Evolutionary conservation across 2,329 filamentous ascomycete species (phyloP).

Genomic region (Colletotrichum brevisporum): DNA sequence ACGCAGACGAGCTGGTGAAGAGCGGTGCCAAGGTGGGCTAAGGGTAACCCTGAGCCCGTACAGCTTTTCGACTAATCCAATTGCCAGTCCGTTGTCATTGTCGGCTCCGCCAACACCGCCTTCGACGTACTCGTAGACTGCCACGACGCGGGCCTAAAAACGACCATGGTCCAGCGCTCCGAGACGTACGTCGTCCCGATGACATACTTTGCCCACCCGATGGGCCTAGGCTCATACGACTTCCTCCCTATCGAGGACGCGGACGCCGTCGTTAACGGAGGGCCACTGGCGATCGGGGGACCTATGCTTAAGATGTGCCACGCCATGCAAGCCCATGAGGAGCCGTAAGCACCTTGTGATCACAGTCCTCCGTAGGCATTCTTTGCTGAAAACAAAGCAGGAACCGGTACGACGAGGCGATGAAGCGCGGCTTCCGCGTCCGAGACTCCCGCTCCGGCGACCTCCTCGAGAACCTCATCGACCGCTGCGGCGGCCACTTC

Average conservation of each 20-base stretch:
- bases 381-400: no score
- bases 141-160: slow-evolving; percentile 46
- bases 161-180: slow-evolving; percentile 53
- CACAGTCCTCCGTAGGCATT: background rate
- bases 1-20: slow-evolving; percentile 40
- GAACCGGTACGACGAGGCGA: slow-evolving; percentile 25
- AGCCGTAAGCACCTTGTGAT: slow-evolving; percentile 31
- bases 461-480: slow-evolving; percentile 44
- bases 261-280: slow-evolving; percentile 42
- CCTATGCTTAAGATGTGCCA: slow-evolving; percentile 24
- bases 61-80: background rate
- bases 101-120: slow-evolving; percentile 58
- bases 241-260: slow-evolving; percentile 37
- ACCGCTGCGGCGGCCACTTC: slow-evolving; percentile 52
- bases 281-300: slow-evolving; percentile 31
- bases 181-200: slow-evolving; percentile 53
- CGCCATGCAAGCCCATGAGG: slow-evolving; percentile 11
- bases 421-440: slow-evolving; percentile 23
- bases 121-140: slow-evolving; percentile 57
- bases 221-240: slow-evolving; percentile 51
- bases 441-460: slow-evolving; percentile 34
- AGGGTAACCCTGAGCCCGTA: background rate
- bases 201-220: slow-evolving; percentile 46
- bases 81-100: slow-evolving; percentile 47
- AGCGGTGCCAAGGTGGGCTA: slow-evolving; percentile 43